A percentile compares a stretch with the other conserved stretches of the same genome.
phyloP scores from a whole-genome alignment of 2,329 filamentous ascomycete genomes.

The Colletotrichum sp. region DNA sequence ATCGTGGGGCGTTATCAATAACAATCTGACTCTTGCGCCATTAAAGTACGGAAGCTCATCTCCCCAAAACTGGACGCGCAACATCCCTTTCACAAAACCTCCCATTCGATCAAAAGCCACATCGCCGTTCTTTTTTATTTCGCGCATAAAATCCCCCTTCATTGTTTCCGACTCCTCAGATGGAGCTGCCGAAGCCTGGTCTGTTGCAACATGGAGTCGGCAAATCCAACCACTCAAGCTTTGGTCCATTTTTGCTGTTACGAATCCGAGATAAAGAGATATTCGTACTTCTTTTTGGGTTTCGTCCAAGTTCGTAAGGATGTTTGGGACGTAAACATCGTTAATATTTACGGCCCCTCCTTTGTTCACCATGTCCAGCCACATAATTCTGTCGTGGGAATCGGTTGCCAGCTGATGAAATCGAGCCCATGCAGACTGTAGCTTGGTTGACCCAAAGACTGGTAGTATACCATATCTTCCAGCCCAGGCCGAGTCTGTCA shows the following conservation, averaged over 20 bases:
- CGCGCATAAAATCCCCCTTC: background rate
- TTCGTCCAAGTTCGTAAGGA: background rate
- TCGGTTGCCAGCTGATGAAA: background rate
- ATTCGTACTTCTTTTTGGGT: background rate
- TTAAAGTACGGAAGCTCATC: background rate
- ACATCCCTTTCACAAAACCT: background rate
- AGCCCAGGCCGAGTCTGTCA: background rate
- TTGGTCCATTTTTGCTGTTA: background rate
- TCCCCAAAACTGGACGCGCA: background rate
- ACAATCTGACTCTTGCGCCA: background rate
- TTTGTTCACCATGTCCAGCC: background rate
- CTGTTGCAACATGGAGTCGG: background rate
- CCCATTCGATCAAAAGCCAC: background rate
- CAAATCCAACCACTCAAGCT: background rate
- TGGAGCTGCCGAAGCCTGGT: background rate
- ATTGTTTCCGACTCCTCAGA: background rate
- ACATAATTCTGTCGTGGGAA: background rate
- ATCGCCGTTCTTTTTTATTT: background rate
- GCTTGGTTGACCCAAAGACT: background rate
- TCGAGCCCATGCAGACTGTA: background rate
- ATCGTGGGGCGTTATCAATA: background rate
- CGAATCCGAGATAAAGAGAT: background rate
- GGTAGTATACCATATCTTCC: background rate
- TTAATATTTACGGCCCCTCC: background rate
- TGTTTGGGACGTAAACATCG: background rate